These are phyloP conservation scores for Gilbertella persicaria DNA, from an alignment of 371 early-diverging fungal genomes.

Conservation along the genomic window DNA sequence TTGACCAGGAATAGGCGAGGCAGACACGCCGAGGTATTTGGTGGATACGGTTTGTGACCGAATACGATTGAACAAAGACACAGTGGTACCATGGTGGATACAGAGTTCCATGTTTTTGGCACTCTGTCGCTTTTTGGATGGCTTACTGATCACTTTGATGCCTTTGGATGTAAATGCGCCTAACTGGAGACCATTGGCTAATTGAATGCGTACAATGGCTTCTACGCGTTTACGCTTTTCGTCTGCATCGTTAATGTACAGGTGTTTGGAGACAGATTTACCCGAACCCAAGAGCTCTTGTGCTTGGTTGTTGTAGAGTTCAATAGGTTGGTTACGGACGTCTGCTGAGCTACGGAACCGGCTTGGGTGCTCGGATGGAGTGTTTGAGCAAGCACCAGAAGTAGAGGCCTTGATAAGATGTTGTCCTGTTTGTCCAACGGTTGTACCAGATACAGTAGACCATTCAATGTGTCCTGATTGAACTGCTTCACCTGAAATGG, in stretches of 20 bases:
- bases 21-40: slow-evolving; percentile 70
- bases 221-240: slow-evolving; percentile 72
- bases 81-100: slow-evolving; percentile 72
- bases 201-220: slow-evolving; percentile 59
- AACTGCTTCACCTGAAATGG: slow-evolving; percentile 39
- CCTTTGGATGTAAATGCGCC: slow-evolving; percentile 64
- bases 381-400: too few species aligned
- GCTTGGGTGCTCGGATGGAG: neutral
- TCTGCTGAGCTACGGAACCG: neutral
- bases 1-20: slow-evolving; percentile 26
- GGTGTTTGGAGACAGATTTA: slow-evolving; percentile 69
- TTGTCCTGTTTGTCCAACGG: slow-evolving; percentile 39
- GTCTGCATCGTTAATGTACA: slow-evolving; percentile 75
- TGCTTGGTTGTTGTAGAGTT: slow-evolving; percentile 13
- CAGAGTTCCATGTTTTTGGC: slow-evolving; percentile 74
- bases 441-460: slow-evolving; percentile 36
- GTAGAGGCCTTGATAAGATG: slow-evolving; percentile 5
- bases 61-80: slow-evolving; percentile 66
- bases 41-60: slow-evolving; percentile 80
- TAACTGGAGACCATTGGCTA: slow-evolving; percentile 55
- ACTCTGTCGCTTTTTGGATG: slow-evolving; percentile 75
- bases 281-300: slow-evolving; percentile 37
- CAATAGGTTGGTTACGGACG: slow-evolving; percentile 6
- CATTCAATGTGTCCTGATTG: slow-evolving; percentile 44
- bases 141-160: slow-evolving; percentile 78